Evolutionary conservation across 306 rosid genomes (phyloP).

Genomic region (Parietaria judaica): DNA sequence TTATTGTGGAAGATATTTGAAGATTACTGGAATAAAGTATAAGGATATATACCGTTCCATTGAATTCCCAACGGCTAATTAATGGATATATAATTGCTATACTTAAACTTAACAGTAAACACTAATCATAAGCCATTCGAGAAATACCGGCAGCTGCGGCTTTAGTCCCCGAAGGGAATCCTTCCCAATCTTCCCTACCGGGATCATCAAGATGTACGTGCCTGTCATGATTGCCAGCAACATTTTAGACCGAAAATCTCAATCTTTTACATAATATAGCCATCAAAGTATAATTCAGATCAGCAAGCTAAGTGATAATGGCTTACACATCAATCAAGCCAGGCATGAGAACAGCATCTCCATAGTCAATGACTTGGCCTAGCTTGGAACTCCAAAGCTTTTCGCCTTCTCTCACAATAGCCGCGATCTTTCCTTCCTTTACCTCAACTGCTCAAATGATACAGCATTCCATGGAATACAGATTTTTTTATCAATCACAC

Average conservation of each 20-base stretch:
- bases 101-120: background rate
- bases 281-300: too few relatives aligned
- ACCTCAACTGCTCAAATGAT: slow-evolving; percentile 55
- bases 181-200: slow-evolving; percentile 93
- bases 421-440: slow-evolving; percentile 55
- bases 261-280: too few relatives aligned
- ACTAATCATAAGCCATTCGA: background rate
- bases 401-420: slow-evolving; percentile 52
- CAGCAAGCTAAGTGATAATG: slow-evolving; percentile 2
- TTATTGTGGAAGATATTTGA: too few relatives aligned
- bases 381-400: slow-evolving; percentile 29
- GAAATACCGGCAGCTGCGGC: slow-evolving; percentile 94
- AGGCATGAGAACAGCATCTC: slow-evolving; percentile 85
- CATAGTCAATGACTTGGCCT: slow-evolving; percentile 50
- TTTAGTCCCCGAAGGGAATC: slow-evolving; percentile 77
- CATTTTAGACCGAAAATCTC: too few relatives aligned
- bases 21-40: too few relatives aligned
- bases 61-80: too few relatives aligned
- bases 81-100: background rate
- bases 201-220: slow-evolving; percentile 96
- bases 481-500: background rate
- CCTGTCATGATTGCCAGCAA: slow-evolving; percentile 33
- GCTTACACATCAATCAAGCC: slow-evolving; percentile 87
- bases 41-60: too few relatives aligned
- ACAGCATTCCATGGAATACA: slow-evolving; percentile 11